These are phyloP conservation scores for Urochloa ruziziensis DNA, from an alignment of 176 grass and related monocot species.

Conservation along the genomic window DNA sequence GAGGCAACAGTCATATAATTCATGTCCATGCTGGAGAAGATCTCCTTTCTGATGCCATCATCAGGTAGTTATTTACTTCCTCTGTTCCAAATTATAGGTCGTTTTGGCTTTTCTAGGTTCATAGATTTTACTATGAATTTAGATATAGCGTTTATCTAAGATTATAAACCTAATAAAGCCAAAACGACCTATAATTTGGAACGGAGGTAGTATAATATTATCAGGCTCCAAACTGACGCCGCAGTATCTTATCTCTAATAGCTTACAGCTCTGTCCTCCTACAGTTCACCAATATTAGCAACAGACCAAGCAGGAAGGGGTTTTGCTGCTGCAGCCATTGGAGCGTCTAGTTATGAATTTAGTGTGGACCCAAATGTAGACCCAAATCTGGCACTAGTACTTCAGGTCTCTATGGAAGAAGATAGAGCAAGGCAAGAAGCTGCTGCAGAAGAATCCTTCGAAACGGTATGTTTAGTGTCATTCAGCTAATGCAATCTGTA, in stretches of 20 bases:
- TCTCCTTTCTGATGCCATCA: constrained; percentile 47
- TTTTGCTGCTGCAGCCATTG: constrained; percentile 39
- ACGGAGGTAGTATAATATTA: too few relatives aligned
- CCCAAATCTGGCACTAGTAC: constrained; percentile 57
- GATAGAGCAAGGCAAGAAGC: constrained; percentile 62
- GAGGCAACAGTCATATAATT: constrained; percentile 60
- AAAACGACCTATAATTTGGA: too few relatives aligned
- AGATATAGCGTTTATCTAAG: too few relatives aligned
- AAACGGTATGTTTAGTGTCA: not conserved
- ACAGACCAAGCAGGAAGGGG: constrained; percentile 51
- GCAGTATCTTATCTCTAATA: constrained; percentile 2
- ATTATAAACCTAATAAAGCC: too few relatives aligned
- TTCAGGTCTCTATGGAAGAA: constrained; percentile 59
- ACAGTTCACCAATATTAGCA: constrained; percentile 58
- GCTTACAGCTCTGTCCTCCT: not conserved
- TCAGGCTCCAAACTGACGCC: not conserved
- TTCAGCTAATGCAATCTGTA: not conserved
- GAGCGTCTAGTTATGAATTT: constrained; percentile 42
- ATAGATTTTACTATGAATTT: too few relatives aligned
- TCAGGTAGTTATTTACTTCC: too few relatives aligned
- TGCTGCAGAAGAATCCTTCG: constrained; percentile 33
- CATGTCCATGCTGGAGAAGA: constrained; percentile 43
- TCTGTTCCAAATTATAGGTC: too few relatives aligned
- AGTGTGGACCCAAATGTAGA: constrained; percentile 27
- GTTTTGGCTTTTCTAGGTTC: too few relatives aligned